phyloP scores from a whole-genome alignment of 768 basidiomycete species.

The Saitozyma sp. region DNA sequence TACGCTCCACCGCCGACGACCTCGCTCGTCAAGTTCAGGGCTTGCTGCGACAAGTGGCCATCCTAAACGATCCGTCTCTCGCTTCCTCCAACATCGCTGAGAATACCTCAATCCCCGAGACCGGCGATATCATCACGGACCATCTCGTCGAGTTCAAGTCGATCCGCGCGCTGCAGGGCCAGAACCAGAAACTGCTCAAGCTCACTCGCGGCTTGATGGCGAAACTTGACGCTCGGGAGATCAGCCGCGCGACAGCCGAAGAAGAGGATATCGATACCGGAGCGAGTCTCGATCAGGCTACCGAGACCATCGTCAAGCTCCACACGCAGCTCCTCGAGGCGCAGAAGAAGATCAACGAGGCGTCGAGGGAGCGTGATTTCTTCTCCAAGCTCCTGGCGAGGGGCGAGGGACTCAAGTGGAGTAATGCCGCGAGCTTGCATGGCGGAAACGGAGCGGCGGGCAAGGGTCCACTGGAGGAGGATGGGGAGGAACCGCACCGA shows the following conservation, averaged over 20 bases:
- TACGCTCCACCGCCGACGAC: conserved; percentile 43
- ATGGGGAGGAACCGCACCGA: conserved; percentile 19
- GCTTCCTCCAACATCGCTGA: conserved; percentile 59
- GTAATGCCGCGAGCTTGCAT: neutral
- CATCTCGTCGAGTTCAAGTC: conserved; percentile 83
- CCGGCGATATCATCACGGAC: conserved; percentile 77
- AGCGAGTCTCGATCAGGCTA: conserved; percentile 81
- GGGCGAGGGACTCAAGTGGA: conserved; percentile 55
- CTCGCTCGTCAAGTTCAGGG: conserved; percentile 67
- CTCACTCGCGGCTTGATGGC: conserved; percentile 78
- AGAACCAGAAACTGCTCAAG: conserved; percentile 84
- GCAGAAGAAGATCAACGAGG: conserved; percentile 74
- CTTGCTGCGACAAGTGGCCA: conserved; percentile 73
- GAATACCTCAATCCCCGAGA: conserved; percentile 21
- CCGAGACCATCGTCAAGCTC: conserved; percentile 77
- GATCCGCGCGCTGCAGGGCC: conserved; percentile 76
- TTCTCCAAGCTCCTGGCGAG: conserved; percentile 68
- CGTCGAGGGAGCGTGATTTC: conserved; percentile 82
- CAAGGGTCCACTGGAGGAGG: conserved; percentile 24
- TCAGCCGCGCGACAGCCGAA: conserved; percentile 23
- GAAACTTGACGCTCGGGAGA: conserved; percentile 82
- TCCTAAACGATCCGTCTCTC: conserved; percentile 79
- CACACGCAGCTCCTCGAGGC: conserved; percentile 70
- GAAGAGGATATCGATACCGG: conserved; percentile 44
- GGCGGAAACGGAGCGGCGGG: conserved; percentile 1